Conservation (phyloP, 129 eudicot genomes). For the Kitagawia praeruptora region DNA sequence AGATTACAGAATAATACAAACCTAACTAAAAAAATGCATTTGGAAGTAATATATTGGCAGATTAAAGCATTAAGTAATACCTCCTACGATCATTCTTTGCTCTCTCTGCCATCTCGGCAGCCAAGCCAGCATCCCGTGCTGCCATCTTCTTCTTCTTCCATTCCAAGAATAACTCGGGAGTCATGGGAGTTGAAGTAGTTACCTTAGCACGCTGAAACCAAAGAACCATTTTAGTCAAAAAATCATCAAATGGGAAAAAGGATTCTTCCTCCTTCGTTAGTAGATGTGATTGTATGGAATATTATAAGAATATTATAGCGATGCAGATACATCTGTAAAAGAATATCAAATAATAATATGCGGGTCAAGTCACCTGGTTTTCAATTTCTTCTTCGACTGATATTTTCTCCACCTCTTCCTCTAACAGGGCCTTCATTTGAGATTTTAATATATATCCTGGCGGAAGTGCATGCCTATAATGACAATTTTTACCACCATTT, state of each 20-base stretch:
- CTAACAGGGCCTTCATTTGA: slow-evolving; percentile 91
- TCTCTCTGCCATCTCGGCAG: slow-evolving; percentile 83
- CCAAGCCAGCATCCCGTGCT: slow-evolving; percentile 78
- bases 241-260: neutral
- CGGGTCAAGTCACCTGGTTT: slow-evolving; percentile 44
- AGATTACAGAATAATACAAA: neutral
- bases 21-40: slow-evolving; percentile 1
- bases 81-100: slow-evolving; percentile 98
- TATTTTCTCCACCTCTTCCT: slow-evolving; percentile 71
- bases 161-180: slow-evolving; percentile 68
- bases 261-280: neutral
- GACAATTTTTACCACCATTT: slow-evolving; percentile 85
- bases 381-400: slow-evolving; percentile 89
- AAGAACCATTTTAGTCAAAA: slow-evolving; percentile 5
- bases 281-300: neutral
- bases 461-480: slow-evolving; percentile 95
- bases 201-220: slow-evolving; percentile 64
- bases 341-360: neutral
- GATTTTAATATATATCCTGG: slow-evolving; percentile 81
- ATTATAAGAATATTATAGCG: neutral
- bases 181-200: slow-evolving; percentile 77
- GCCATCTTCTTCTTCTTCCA: slow-evolving; percentile 84
- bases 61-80: slow-evolving; percentile 17
- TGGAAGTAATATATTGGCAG: neutral
- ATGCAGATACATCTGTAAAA: neutral